Conservation (phyloP, 2,329 filamentous ascomycete species). For the Macroventuria anomochaeta region DNA sequence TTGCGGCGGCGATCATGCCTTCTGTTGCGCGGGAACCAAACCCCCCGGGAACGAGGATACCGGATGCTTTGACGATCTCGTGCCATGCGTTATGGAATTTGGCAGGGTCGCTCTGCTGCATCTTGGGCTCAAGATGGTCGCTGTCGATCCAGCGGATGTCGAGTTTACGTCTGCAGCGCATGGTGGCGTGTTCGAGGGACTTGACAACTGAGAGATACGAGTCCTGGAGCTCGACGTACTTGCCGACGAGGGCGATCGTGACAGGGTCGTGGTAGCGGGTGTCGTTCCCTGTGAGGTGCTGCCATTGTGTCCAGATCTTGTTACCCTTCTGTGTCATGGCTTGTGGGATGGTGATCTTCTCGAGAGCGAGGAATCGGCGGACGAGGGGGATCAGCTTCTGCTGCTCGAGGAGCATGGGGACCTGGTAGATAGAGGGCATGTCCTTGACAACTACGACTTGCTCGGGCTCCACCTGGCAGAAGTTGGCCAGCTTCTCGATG, state of each 20-base stretch:
- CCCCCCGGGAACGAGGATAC: conserved; percentile 74
- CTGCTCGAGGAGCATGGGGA: conserved; percentile 86
- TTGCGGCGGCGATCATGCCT: conserved; percentile 88
- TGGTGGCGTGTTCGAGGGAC: conserved; percentile 87
- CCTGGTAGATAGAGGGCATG: conserved; percentile 90
- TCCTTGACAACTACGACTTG: conserved; percentile 89
- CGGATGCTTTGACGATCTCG: conserved; percentile 72
- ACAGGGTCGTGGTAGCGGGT: conserved; percentile 72
- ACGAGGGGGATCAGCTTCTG: conserved; percentile 78
- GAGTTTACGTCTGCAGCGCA: conserved; percentile 81
- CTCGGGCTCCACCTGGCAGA: conserved; percentile 83
- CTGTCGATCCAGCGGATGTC: conserved; percentile 86
- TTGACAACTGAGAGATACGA: conserved; percentile 86
- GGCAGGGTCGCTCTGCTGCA: conserved; percentile 67
- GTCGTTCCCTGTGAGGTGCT: conserved; percentile 70
- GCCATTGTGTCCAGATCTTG: conserved; percentile 81
- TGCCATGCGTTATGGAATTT: conserved; percentile 89
- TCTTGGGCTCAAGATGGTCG: conserved; percentile 76
- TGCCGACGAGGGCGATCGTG: conserved; percentile 86
- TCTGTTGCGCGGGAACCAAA: conserved; percentile 84
- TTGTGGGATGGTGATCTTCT: conserved; percentile 61
- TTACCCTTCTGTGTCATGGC: conserved; percentile 67
- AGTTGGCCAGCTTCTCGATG: conserved; percentile 85
- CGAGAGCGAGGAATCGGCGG: conserved; percentile 68
- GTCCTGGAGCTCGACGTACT: conserved; percentile 85